These are phyloP conservation scores for Trifolium pratense DNA, from an alignment of 306 rosid genomes.

Conservation along the genomic window DNA sequence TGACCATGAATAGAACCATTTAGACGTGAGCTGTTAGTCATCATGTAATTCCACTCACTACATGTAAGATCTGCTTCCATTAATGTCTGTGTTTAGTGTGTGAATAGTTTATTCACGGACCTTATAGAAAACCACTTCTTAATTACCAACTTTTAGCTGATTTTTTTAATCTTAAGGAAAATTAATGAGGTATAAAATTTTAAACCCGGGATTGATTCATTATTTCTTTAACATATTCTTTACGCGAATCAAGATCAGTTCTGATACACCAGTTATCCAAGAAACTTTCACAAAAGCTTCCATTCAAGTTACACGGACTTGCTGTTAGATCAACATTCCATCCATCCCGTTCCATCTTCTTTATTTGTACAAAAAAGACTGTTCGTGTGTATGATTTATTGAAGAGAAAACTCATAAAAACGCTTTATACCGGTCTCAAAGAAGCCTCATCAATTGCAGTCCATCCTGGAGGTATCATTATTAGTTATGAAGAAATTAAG, in stretches of 20 bases:
- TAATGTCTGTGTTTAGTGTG: neutral
- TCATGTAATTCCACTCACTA: conserved; percentile 6
- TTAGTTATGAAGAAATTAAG: conserved; percentile 2
- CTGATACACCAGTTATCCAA: conserved; percentile 81
- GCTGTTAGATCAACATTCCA: conserved; percentile 88
- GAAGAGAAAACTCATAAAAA: conserved; percentile 64
- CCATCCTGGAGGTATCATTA: conserved; percentile 84
- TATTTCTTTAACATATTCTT: conserved; percentile 74
- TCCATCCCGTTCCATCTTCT: conserved; percentile 79
- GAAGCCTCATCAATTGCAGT: conserved; percentile 87
- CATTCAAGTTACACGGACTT: conserved; percentile 82
- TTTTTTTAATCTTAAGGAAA: conserved; percentile 4
- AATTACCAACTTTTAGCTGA: conserved; percentile 14
- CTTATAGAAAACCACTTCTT: conserved; percentile 13
- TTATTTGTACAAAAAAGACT: conserved; percentile 72
- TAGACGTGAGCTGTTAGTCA: conserved; percentile 1
- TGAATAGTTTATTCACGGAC: conserved; percentile 3
- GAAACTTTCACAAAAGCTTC: conserved; percentile 76
- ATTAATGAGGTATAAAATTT: neutral
- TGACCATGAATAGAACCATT: conserved; percentile 22
- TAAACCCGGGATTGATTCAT: conserved; percentile 5
- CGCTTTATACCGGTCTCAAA: conserved; percentile 86
- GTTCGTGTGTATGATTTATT: conserved; percentile 81
- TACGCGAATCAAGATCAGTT: conserved; percentile 85
- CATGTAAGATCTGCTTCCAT: conserved; percentile 14